phyloP scores from a whole-genome alignment of 257 asterid species.

The Penstemon davidsonii region DNA sequence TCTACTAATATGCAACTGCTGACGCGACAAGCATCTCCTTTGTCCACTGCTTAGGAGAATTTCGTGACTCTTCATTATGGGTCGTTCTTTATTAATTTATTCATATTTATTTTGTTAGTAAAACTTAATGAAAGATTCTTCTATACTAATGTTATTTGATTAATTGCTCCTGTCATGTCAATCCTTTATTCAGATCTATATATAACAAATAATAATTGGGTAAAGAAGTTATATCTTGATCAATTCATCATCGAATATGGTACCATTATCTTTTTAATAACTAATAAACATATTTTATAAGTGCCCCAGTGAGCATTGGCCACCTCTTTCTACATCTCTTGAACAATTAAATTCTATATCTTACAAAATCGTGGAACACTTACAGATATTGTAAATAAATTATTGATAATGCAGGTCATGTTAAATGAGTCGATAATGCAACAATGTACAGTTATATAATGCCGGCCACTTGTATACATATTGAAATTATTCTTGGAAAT shows the following conservation, averaged over 20 bases:
- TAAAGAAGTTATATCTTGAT: too few species aligned
- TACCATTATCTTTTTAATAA: too few species aligned
- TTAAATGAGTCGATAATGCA: constrained; percentile 30
- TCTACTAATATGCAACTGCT: constrained; percentile 34
- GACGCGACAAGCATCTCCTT: constrained; percentile 32
- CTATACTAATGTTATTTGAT: too few species aligned
- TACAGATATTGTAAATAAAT: not conserved
- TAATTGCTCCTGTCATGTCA: too few species aligned
- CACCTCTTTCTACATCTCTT: constrained; percentile 17
- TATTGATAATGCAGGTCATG: constrained; percentile 22
- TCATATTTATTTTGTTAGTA: too few species aligned
- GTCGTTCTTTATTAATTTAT: too few species aligned
- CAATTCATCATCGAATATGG: too few species aligned
- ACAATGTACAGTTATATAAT: constrained; percentile 1
- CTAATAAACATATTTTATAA: not conserved
- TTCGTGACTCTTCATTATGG: not conserved
- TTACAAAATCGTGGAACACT: constrained; percentile 12
- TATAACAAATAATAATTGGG: too few species aligned
- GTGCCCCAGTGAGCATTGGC: constrained; percentile 15
- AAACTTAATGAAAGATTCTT: too few species aligned
- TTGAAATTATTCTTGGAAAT: not conserved
- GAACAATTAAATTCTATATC: not conserved
- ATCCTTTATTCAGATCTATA: too few species aligned
- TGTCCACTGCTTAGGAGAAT: constrained; percentile 29
- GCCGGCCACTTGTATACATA: constrained; percentile 38